Conservation (phyloP, 2,329 filamentous ascomycete species). For the Ploettnerulaceae sp. region DNA sequence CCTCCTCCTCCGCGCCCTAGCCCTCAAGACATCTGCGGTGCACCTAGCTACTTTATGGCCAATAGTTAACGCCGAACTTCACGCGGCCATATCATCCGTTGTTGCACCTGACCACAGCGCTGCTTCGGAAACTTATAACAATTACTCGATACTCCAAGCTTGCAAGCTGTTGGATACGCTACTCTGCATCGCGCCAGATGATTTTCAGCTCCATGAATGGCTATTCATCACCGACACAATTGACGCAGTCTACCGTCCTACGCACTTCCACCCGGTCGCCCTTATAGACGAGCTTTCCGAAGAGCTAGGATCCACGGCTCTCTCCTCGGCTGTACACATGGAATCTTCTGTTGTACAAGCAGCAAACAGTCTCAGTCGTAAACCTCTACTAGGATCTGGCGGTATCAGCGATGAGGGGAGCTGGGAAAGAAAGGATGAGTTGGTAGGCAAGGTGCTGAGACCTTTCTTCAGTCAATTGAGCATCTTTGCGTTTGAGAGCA, state of each 20-base stretch:
- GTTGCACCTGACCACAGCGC: constrained; percentile 60
- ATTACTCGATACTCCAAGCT: constrained; percentile 75
- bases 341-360: constrained; percentile 25
- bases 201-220: constrained; percentile 98
- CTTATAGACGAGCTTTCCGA: constrained; percentile 83
- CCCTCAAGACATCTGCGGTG: constrained; percentile 71
- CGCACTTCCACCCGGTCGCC: constrained; percentile 63
- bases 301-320: constrained; percentile 46
- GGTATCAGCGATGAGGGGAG: constrained; percentile 51
- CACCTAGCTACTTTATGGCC: constrained; percentile 88
- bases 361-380: constrained; percentile 30
- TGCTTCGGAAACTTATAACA: constrained; percentile 68
- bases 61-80: constrained; percentile 78
- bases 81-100: constrained; percentile 71
- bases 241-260: constrained; percentile 83
- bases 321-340: constrained; percentile 21
- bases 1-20: constrained; percentile 77
- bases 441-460: constrained; percentile 72
- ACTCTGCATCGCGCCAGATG: constrained; percentile 82
- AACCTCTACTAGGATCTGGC: constrained; percentile 37
- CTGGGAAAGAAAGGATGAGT: constrained; percentile 58
- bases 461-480: constrained; percentile 91
- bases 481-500: constrained; percentile 89
- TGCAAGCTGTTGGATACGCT: constrained; percentile 90
- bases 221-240: constrained; percentile 96